These are phyloP conservation scores for Plasmodium reichenowi DNA, from an alignment of 169 alveolate genomes.

Conservation along the genomic window DNA sequence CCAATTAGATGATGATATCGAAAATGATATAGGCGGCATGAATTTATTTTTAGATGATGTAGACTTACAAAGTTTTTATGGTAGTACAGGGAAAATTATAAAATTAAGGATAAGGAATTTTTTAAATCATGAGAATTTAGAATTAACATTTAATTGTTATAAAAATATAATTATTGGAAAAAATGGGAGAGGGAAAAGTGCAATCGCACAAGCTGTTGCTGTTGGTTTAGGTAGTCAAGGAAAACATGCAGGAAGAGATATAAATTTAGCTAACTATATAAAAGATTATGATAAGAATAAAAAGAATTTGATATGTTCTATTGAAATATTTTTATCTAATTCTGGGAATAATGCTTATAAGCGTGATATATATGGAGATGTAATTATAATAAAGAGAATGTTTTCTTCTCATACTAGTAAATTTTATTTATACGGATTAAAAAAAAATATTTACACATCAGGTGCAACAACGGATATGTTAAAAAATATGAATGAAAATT, in stretches of 20 bases:
- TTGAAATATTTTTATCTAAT: conserved; percentile 42
- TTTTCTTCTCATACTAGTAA: conserved; percentile 53
- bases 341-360: conserved; percentile 59
- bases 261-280: conserved; percentile 80
- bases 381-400: conserved; percentile 38
- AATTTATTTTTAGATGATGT: conserved; percentile 16
- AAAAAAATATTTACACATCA: background rate
- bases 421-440: conserved; percentile 60
- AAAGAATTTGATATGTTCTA: conserved; percentile 40
- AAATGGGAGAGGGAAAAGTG: conserved; percentile 89
- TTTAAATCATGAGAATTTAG: conserved; percentile 85
- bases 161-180: conserved; percentile 85
- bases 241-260: conserved; percentile 84
- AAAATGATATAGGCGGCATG: background rate
- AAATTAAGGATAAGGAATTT: conserved; percentile 81
- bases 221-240: conserved; percentile 87
- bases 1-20: background rate
- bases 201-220: conserved; percentile 87
- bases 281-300: conserved; percentile 87
- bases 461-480: background rate
- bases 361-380: conserved; percentile 52
- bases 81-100: conserved; percentile 83
- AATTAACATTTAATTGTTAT: conserved; percentile 80
- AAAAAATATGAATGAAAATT: too few species aligned
- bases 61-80: conserved; percentile 75